Evolutionary conservation across 805 yeast species (phyloP).

Genomic region (Candida sphagnicola): DNA sequence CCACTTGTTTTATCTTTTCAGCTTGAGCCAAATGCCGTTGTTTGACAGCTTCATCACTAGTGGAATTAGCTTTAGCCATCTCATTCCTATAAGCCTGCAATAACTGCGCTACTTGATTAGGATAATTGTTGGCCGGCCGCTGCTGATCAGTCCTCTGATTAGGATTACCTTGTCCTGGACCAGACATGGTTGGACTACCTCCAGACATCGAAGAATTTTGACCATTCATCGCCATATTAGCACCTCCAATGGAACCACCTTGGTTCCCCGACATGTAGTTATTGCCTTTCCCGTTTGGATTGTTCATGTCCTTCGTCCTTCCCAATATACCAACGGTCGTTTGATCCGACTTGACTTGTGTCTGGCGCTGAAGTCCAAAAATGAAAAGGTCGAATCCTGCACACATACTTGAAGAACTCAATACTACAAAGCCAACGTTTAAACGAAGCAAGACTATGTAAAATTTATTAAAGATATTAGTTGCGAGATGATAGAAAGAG

Average conservation of each 20-base stretch:
- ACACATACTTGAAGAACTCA: no score
- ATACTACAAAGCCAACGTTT: no score
- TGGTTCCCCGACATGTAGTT: conserved; percentile 2
- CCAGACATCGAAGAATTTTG: not conserved
- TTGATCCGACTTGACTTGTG: no score
- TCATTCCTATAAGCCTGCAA: conserved; percentile 52
- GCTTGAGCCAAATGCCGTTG: conserved; percentile 61
- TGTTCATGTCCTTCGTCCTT: conserved; percentile 2
- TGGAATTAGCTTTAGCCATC: conserved; percentile 57
- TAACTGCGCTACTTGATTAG: conserved; percentile 9
- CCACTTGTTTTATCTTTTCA: conserved; percentile 56
- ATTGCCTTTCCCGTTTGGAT: conserved; percentile 3
- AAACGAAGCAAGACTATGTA: no score
- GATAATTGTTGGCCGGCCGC: conserved; percentile 6
- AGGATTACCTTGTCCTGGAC: conserved; percentile 1
- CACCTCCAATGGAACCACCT: not conserved
- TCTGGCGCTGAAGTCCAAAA: no score
- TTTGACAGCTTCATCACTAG: conserved; percentile 56
- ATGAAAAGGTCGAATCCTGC: no score
- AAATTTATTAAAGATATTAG: no score
- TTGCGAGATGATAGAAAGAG: no score
- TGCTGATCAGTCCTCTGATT: conserved; percentile 1
- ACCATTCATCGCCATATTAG: not conserved
- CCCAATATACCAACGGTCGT: no score
- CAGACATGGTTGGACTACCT: conserved; percentile 4